Evolutionary conservation across 2,329 filamentous ascomycete genomes (phyloP), one percentile per base, ranked within the genome.

Genomic region (Fusarium torreyae): DNA sequence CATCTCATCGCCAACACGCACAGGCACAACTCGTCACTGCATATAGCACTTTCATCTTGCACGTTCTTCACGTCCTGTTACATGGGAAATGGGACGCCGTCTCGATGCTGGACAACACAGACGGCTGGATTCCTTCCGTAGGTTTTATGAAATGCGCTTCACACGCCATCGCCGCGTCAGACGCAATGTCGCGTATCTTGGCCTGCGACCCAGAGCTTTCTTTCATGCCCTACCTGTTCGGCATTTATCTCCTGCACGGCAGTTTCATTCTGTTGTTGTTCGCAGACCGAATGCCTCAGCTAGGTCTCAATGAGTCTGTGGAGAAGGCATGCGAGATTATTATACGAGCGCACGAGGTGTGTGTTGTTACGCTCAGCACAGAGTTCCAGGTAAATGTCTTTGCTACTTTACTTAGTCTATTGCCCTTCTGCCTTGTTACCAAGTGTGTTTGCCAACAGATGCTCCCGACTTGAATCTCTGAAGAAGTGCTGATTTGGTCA

Each of bases 61-160:
- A 54, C 4, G 51, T 54, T 1, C 40, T 54, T 11, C 51, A 54
- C n/a, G 51, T 54, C 9, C 28, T 54, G 8, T 31, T 54, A 0
- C 42, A 54, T 0, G 51, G 51, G 0, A 54, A 54, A 2, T 54
- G 51, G 51, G 51, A 54, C 6, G 51, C 42, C 2, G 51, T 36
- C 1, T 54, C 51, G 0, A 54, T 54, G 51, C 10, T 54, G 13
- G 51, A 54, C 24, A 54, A 54, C 4, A 54, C 36, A 17, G 51
- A 54, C 20, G 51, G 51, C 14, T 54, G 51, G 51, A 54, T 54
- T 18, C 28, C 51, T 20, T 54, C 51, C 3, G 51, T 54, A 2
- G 51, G 51, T 2, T 54, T 54, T 2, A 54, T 54, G 51, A 54
- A 36, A n/a, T 54, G 51, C 20, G 51, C 51, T 5, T 54, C 40